phyloP scores from a whole-genome alignment of 495 filamentous ascomycete species.

The Podospora anserina region DNA sequence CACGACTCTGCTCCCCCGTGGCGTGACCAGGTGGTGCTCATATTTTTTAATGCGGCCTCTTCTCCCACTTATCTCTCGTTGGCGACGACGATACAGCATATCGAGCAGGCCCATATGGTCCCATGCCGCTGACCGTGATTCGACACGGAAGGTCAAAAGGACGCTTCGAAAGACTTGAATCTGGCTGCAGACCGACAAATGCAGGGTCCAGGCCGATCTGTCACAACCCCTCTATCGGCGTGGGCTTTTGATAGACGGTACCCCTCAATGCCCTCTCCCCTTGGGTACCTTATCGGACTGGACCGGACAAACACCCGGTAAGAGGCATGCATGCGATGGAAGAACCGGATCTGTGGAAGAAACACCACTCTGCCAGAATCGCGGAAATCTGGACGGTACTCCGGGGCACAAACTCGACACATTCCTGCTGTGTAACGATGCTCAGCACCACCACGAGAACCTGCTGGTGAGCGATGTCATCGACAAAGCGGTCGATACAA shows the following conservation, averaged over 20 bases:
- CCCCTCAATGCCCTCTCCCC: neutral
- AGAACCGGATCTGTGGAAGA: neutral
- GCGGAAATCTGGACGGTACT: neutral
- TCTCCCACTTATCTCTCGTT: neutral
- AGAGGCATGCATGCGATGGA: constrained; percentile 2
- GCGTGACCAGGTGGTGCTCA: neutral
- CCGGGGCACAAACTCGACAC: neutral
- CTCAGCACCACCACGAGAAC: neutral
- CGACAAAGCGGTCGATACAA: neutral
- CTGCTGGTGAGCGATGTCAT: neutral
- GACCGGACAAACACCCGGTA: neutral
- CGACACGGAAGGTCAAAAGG: neutral
- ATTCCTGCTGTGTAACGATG: neutral
- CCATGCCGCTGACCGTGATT: neutral
- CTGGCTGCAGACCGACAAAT: neutral
- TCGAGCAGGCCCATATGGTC: neutral
- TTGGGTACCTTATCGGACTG: neutral
- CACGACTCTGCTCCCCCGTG: neutral
- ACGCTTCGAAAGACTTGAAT: neutral
- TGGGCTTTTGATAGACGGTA: constrained; percentile 2
- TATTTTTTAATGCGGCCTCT: neutral
- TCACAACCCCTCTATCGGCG: neutral
- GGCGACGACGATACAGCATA: neutral
- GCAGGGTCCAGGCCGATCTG: constrained; percentile 5
- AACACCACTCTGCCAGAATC: neutral